Conservation (phyloP, 164 flowering plant genomes). For the Stephania yunnanensis region DNA sequence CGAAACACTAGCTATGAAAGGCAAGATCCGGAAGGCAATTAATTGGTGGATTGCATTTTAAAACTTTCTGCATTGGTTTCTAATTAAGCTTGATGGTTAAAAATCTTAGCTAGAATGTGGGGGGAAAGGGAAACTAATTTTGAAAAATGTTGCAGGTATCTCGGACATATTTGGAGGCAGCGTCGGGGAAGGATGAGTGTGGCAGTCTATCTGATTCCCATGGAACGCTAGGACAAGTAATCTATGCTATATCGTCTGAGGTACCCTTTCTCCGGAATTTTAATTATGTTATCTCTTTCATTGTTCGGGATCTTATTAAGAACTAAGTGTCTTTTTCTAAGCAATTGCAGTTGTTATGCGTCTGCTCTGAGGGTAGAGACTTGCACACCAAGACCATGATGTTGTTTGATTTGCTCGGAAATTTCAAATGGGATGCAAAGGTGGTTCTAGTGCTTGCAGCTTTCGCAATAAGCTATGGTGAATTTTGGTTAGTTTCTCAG, state of each 20-base stretch:
- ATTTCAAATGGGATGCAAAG: conserved; percentile 68
- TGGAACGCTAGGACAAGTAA: conserved; percentile 31
- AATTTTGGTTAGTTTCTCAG: conserved; percentile 47
- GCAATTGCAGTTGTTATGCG: conserved; percentile 38
- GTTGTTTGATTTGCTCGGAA: conserved; percentile 46
- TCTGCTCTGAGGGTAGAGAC: conserved; percentile 26
- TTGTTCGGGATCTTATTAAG: not conserved
- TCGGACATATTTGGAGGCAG: conserved; percentile 15
- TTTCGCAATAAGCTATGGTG: conserved; percentile 53
- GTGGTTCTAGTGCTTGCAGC: conserved; percentile 57
- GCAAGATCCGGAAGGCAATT: not conserved
- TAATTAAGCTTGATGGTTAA: not conserved
- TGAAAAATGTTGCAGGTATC: conserved; percentile 32
- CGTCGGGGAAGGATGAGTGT: conserved; percentile 1
- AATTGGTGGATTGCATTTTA: not conserved
- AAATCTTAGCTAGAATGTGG: not conserved
- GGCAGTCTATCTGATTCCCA: conserved; percentile 25
- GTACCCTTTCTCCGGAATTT: conserved; percentile 20
- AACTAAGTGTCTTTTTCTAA: not conserved
- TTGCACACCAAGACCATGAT: conserved; percentile 38
- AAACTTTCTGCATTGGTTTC: not conserved
- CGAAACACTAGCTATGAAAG: not conserved
- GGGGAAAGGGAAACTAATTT: not conserved
- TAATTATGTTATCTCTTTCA: not conserved
- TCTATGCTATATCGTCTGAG: conserved; percentile 40